Evolutionary conservation across 106 monocot species (phyloP).

Genomic region (Dendrobium nobile): DNA sequence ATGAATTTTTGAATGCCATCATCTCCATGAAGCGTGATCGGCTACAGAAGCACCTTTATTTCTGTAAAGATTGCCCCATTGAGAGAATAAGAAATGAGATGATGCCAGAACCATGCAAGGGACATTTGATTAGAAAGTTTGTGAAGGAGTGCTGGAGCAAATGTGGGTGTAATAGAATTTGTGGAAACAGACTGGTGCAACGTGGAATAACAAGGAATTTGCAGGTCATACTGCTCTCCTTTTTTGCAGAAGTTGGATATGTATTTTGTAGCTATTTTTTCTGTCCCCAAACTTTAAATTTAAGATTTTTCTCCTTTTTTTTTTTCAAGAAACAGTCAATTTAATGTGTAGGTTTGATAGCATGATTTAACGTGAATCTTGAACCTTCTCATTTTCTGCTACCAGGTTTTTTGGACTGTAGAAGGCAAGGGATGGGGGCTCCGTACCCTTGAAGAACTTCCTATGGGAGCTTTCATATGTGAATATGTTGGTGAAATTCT

Average conservation of each 20-base stretch:
- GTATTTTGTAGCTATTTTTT: too few species aligned
- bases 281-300: not conserved
- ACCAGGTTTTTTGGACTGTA: conserved; percentile 60
- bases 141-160: conserved; percentile 94
- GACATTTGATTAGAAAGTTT: conserved; percentile 58
- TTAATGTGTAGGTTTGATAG: not conserved
- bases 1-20: conserved; percentile 55
- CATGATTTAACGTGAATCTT: not conserved
- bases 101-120: conserved; percentile 59
- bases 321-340: not conserved
- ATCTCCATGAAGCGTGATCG: conserved; percentile 32
- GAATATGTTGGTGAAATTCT: conserved; percentile 87
- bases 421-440: conserved; percentile 83
- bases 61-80: conserved; percentile 70
- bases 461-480: conserved; percentile 78
- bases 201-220: conserved; percentile 64
- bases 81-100: conserved; percentile 40
- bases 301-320: not conserved
- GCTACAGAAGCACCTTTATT: conserved; percentile 28
- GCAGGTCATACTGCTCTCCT: conserved; percentile 29
- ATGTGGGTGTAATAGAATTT: conserved; percentile 72
- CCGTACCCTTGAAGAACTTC: conserved; percentile 52
- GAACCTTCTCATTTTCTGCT: not conserved
- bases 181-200: conserved; percentile 86
- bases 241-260: too few species aligned